Base-by-base conservation (phyloP, 176 grass and related monocot genomes). In the Olyra latifolia region DNA sequence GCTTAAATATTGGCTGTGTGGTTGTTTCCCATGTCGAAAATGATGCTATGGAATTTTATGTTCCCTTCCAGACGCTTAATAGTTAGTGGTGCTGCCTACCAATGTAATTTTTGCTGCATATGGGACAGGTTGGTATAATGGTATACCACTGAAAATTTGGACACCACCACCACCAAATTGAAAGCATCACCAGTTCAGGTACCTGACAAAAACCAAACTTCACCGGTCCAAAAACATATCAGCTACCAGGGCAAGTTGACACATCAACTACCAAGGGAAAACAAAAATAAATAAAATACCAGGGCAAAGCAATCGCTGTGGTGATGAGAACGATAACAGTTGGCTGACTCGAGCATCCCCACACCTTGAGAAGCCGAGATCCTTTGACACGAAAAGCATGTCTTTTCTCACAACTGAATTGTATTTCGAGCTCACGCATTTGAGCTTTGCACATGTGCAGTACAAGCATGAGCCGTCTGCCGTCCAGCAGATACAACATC, bases 341-440 rank as follows among this genome's bases (percentile, higher is more conserved):
- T 53, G 32, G 5, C 2, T 35, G 32, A 55, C 61, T 69, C 61
- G 32, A 62, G 61, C 81, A 83, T 79, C 60, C 40, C 42, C 8
- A n/a, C 24, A 3, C 49, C 38, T n/a, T 8, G 20, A 55, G 44
- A 69, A 25, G 39, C 15, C 62, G 47, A 83, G 76, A 84, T 84
- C 80, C 69, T 42, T 35, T 46, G 62, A 60, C 80, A 73, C 57
- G 22, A 5, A 59, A 50, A 73, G 42, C 59, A 79, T 66, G 49
- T 35, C 58, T 46, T 32, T 3, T 58, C 43, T 20, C 7, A 9
- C 13, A 66, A 43, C 17, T 7, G 17, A 29, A 50, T 40, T 41
- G 1, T 16, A 69, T 3, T 8, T 32, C 59, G 24, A 83, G 3
- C 25, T 53, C 30, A 62, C 56, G 22, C 35, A 24, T 63, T 62